Evolutionary conservation across 345 rosid species (phyloP).

Genomic region (Durio zibethinus): DNA sequence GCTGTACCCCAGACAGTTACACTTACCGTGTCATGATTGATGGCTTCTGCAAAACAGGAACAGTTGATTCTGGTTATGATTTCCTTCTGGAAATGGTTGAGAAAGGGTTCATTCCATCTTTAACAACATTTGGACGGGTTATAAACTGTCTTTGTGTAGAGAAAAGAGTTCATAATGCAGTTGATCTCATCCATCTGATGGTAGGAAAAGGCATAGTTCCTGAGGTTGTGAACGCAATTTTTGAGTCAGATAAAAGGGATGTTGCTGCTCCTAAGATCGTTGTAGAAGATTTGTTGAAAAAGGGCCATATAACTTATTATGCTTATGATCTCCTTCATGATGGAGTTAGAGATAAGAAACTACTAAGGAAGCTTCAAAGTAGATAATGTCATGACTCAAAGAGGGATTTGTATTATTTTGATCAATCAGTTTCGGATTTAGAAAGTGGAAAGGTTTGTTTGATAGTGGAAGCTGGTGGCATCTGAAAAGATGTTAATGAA

Average conservation of each 20-base stretch:
- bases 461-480: background rate
- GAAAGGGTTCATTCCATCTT: conserved; percentile 63
- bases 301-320: conserved; percentile 69
- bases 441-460: background rate
- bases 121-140: conserved; percentile 71
- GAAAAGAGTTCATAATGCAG: conserved; percentile 66
- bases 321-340: conserved; percentile 82
- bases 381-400: conserved; percentile 12
- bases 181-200: conserved; percentile 64
- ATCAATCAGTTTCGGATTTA: background rate
- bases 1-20: conserved; percentile 64
- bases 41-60: conserved; percentile 80
- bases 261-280: conserved; percentile 89
- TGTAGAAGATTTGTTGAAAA: conserved; percentile 84
- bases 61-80: conserved; percentile 47
- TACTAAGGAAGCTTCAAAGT: conserved; percentile 42
- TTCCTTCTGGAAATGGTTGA: conserved; percentile 56
- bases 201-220: conserved; percentile 70
- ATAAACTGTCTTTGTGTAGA: conserved; percentile 77
- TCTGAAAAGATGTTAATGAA: background rate
- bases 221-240: conserved; percentile 64
- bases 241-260: conserved; percentile 68
- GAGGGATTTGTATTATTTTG: conserved; percentile 11
- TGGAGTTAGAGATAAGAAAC: conserved; percentile 76
- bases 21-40: conserved; percentile 75